Percentiles rank a stretch among this genome's conserved stretches.
phyloP scores from a whole-genome alignment of 495 filamentous ascomycete species.

The Penicillium pancosmium region DNA sequence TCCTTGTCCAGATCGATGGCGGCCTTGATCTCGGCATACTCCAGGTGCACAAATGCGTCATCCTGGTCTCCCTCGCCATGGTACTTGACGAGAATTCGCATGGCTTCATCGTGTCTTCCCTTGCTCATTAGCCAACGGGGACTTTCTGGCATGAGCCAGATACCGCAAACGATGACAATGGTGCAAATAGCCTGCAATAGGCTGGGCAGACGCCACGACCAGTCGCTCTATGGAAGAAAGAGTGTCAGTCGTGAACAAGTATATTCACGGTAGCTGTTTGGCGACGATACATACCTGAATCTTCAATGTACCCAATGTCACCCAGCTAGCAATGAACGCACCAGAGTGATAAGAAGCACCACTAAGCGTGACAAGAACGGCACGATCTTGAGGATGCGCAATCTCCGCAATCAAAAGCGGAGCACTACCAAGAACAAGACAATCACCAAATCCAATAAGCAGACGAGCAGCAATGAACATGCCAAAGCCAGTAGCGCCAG shows the following conservation, averaged over 20 bases:
- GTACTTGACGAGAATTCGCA: slow-evolving; percentile 38
- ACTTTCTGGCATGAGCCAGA: slow-evolving; percentile 22
- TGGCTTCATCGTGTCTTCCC: slow-evolving; percentile 44
- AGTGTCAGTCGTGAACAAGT: background rate
- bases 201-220: slow-evolving; percentile 21
- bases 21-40: slow-evolving; percentile 39
- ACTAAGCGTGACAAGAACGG: slow-evolving; percentile 18
- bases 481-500: slow-evolving; percentile 18
- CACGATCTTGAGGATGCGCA: slow-evolving; percentile 20
- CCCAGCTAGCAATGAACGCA: slow-evolving; percentile 26
- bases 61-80: slow-evolving; percentile 35
- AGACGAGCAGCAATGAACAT: slow-evolving; percentile 28
- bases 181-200: slow-evolving; percentile 18
- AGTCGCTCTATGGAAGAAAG: slow-evolving; percentile 14
- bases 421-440: slow-evolving; percentile 21
- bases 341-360: slow-evolving; percentile 21
- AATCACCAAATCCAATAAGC: slow-evolving; percentile 24
- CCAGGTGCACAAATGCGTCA: slow-evolving; percentile 32
- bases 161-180: slow-evolving; percentile 16
- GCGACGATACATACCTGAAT: slow-evolving; percentile 15
- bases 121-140: slow-evolving; percentile 26
- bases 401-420: slow-evolving; percentile 26
- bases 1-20: slow-evolving; percentile 39
- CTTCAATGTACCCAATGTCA: slow-evolving; percentile 25
- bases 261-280: slow-evolving; percentile 2